Conservation (phyloP, 2,329 filamentous ascomycete species). For the Pseudogymnoascus sp. region DNA sequence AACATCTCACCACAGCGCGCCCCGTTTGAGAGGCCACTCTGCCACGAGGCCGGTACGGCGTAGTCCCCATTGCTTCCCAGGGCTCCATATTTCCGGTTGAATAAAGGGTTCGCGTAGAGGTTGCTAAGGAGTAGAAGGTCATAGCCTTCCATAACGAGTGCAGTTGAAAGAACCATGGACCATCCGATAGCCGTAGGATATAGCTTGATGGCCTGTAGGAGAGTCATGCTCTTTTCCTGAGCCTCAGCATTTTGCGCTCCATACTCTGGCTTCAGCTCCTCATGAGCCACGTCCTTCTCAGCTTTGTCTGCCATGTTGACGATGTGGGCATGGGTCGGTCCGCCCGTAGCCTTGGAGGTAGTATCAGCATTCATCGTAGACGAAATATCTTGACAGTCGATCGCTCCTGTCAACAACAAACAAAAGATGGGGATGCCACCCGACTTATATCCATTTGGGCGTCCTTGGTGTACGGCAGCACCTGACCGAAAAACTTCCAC, state of each 20-base stretch:
- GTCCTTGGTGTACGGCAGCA: background rate
- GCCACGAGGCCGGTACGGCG: constrained; percentile 36
- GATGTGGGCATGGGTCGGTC: background rate
- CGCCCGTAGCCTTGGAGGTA: background rate
- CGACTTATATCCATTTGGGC: background rate
- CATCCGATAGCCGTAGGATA: constrained; percentile 42
- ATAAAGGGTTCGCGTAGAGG: constrained; percentile 28
- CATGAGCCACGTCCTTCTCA: background rate
- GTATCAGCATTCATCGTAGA: background rate
- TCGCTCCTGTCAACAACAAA: background rate
- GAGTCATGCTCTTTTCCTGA: constrained; percentile 46
- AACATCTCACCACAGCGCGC: constrained; percentile 35
- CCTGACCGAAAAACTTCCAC: background rate
- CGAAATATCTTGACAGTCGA: background rate
- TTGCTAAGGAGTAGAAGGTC: constrained; percentile 30
- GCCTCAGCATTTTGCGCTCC: constrained; percentile 14
- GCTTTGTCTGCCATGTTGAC: background rate
- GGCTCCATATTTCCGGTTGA: constrained; percentile 25
- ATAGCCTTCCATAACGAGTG: constrained; percentile 34
- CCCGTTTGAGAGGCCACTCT: constrained; percentile 34
- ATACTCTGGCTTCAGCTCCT: background rate
- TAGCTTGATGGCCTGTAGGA: constrained; percentile 39
- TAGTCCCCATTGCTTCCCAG: constrained; percentile 26
- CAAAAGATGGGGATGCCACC: background rate
- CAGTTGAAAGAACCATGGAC: constrained; percentile 29